These are phyloP conservation scores for Jackrogersella multiformis DNA, from an alignment of 495 filamentous ascomycete species.

Conservation along the genomic window DNA sequence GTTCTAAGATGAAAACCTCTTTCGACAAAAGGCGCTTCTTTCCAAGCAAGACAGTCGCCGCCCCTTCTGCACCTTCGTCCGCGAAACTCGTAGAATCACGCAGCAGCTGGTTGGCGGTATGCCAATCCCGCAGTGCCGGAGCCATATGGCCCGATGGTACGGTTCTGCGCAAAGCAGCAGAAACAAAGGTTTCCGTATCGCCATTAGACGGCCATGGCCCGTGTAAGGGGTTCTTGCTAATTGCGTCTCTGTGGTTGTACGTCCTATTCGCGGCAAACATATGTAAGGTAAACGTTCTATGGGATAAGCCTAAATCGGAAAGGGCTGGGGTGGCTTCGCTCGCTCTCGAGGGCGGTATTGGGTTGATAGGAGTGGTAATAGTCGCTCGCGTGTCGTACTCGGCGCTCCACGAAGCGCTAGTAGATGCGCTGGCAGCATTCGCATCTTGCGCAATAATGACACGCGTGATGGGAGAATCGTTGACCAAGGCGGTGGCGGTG, in stretches of 20 bases:
- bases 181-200: constrained; percentile 41
- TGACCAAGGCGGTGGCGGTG: constrained; percentile 36
- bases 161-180: constrained; percentile 43
- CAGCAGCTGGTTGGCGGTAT: constrained; percentile 50
- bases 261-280: constrained; percentile 45
- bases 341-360: constrained; percentile 16
- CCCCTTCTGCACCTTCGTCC: constrained; percentile 31
- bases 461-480: constrained; percentile 40
- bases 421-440: neutral
- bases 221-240: constrained; percentile 52
- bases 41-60: constrained; percentile 31
- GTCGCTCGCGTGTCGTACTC: constrained; percentile 33
- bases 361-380: constrained; percentile 34
- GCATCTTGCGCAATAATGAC: constrained; percentile 30
- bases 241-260: constrained; percentile 48
- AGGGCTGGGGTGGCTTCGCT: constrained; percentile 31
- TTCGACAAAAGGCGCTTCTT: constrained; percentile 33
- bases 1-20: constrained; percentile 37
- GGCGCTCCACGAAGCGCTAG: constrained; percentile 18
- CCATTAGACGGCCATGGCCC: constrained; percentile 52
- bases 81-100: constrained; percentile 32
- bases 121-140: constrained; percentile 59
- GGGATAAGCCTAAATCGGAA: constrained; percentile 32
- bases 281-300: constrained; percentile 50
- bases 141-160: constrained; percentile 50